These are phyloP conservation scores for Peltaster fructicola DNA, from an alignment of 2,329 filamentous ascomycete species.

Conservation along the genomic window DNA sequence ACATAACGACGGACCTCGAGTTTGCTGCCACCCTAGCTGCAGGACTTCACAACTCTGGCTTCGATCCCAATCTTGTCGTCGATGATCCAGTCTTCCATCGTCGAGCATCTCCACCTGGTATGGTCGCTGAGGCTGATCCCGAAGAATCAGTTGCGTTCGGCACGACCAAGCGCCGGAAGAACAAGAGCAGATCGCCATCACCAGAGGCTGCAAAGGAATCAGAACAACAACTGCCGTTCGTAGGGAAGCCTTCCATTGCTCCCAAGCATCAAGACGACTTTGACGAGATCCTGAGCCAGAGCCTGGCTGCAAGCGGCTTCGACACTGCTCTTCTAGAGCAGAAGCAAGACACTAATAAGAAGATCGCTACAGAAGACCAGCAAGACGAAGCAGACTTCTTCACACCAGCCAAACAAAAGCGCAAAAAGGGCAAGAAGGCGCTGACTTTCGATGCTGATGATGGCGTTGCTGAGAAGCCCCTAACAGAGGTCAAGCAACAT, in stretches of 20 bases:
- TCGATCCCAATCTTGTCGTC: conserved; percentile 27
- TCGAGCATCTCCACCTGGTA: conserved; percentile 17
- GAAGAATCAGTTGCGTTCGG: conserved; percentile 13
- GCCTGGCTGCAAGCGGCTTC: conserved; percentile 17
- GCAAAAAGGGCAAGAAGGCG: conserved; percentile 1
- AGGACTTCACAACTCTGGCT: conserved; percentile 28
- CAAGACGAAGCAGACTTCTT: conserved; percentile 15
- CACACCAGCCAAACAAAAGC: conserved; percentile 19
- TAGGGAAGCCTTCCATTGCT: conserved; percentile 1
- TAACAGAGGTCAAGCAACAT: conserved; percentile 3
- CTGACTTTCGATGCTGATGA: neutral
- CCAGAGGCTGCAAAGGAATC: neutral
- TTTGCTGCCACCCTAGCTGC: conserved; percentile 31
- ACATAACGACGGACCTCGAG: conserved; percentile 28
- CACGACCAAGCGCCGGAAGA: conserved; percentile 14
- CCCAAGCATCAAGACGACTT: conserved; percentile 13
- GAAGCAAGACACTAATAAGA: conserved; percentile 17
- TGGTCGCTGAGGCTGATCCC: conserved; percentile 17
- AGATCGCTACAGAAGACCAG: conserved; percentile 6
- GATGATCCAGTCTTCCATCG: conserved; percentile 23
- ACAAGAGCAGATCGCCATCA: conserved; percentile 13
- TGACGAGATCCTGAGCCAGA: conserved; percentile 19
- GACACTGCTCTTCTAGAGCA: conserved; percentile 20
- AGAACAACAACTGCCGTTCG: neutral
- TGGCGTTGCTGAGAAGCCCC: conserved; percentile 1